Evolutionary conservation across 2,329 filamentous ascomycete species (phyloP).

Genomic region (Hypoxylon sp.): DNA sequence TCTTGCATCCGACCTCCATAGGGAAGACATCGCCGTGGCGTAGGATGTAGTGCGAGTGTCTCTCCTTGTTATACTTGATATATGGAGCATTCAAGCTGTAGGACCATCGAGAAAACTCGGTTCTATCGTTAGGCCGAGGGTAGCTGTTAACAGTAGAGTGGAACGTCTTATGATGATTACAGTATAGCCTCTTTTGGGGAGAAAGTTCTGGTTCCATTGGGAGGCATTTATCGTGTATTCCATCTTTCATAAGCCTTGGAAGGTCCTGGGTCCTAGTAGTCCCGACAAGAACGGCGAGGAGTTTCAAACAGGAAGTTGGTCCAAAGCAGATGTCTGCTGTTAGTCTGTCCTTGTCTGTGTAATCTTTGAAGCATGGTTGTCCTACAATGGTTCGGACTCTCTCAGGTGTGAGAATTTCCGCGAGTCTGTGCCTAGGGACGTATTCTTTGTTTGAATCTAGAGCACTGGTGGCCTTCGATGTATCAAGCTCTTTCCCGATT

Average conservation of each 20-base stretch:
- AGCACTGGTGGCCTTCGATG: slow-evolving; percentile 3
- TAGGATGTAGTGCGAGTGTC: slow-evolving; percentile 38
- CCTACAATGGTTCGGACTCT: slow-evolving; percentile 26
- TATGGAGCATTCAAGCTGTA: slow-evolving; percentile 29
- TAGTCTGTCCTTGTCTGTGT: slow-evolving; percentile 23
- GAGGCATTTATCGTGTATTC: slow-evolving; percentile 35
- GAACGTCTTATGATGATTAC: slow-evolving; percentile 10
- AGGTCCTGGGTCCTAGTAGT: slow-evolving; percentile 13
- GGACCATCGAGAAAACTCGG: slow-evolving; percentile 27
- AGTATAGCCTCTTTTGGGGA: slow-evolving; percentile 1
- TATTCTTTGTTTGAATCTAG: slow-evolving; percentile 20
- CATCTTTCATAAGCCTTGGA: slow-evolving; percentile 26
- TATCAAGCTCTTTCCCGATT: slow-evolving; percentile 23
- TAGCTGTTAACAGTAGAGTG: slow-evolving; percentile 14
- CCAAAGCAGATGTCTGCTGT: slow-evolving; percentile 24
- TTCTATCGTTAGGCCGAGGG: not conserved
- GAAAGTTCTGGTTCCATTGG: slow-evolving; percentile 18
- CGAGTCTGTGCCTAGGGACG: slow-evolving; percentile 21
- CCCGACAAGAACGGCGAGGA: slow-evolving; percentile 31
- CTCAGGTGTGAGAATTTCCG: slow-evolving; percentile 19
- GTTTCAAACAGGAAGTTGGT: slow-evolving; percentile 9
- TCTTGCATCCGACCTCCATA: slow-evolving; percentile 16
- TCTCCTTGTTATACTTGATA: slow-evolving; percentile 6
- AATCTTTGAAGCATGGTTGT: slow-evolving; percentile 2
- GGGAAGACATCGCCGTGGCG: slow-evolving; percentile 34